A percentile compares a stretch with the other conserved stretches of the same genome.
phyloP scores from a whole-genome alignment of 495 filamentous ascomycete genomes.

The Chaetomium fimeti region DNA sequence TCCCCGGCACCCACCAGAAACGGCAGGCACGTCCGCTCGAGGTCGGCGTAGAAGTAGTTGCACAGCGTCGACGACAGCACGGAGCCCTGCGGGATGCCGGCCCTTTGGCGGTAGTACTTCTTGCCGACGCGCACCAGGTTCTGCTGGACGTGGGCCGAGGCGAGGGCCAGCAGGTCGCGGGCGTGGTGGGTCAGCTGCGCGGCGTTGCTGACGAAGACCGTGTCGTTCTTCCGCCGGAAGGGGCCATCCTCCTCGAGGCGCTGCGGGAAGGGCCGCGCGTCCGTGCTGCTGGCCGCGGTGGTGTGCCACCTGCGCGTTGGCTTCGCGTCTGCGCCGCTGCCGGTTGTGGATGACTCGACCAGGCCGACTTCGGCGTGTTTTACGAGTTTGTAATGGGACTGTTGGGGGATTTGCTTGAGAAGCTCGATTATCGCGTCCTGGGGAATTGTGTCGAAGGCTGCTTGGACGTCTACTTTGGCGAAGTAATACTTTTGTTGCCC shows the following conservation, averaged over 20 bases:
- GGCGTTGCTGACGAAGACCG: slow-evolving; percentile 71
- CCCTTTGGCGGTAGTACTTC: slow-evolving; percentile 82
- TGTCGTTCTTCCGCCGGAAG: slow-evolving; percentile 52
- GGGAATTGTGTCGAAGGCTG: slow-evolving; percentile 94
- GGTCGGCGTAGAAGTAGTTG: slow-evolving; percentile 89
- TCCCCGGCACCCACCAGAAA: slow-evolving; percentile 55
- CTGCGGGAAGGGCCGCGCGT: slow-evolving; percentile 45
- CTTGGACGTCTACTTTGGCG: slow-evolving; percentile 86
- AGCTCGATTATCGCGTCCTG: slow-evolving; percentile 69
- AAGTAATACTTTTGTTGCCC: slow-evolving; percentile 57
- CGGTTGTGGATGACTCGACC: slow-evolving; percentile 25
- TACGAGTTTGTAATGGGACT: slow-evolving; percentile 66
- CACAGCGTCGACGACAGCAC: slow-evolving; percentile 81
- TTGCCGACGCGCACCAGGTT: slow-evolving; percentile 90
- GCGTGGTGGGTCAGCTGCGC: slow-evolving; percentile 53
- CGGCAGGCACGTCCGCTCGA: slow-evolving; percentile 65
- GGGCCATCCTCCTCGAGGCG: slow-evolving; percentile 46
- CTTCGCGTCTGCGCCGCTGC: slow-evolving; percentile 25
- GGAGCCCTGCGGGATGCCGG: slow-evolving; percentile 91
- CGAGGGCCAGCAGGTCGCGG: slow-evolving; percentile 62
- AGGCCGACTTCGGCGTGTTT: slow-evolving; percentile 72
- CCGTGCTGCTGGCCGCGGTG: slow-evolving; percentile 51
- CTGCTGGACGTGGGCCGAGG: slow-evolving; percentile 71
- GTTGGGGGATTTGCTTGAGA: slow-evolving; percentile 60
- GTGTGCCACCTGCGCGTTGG: slow-evolving; percentile 61